Conservation (phyloP, 78 protist species). For the Planoprotostelium fungivorum region DNA sequence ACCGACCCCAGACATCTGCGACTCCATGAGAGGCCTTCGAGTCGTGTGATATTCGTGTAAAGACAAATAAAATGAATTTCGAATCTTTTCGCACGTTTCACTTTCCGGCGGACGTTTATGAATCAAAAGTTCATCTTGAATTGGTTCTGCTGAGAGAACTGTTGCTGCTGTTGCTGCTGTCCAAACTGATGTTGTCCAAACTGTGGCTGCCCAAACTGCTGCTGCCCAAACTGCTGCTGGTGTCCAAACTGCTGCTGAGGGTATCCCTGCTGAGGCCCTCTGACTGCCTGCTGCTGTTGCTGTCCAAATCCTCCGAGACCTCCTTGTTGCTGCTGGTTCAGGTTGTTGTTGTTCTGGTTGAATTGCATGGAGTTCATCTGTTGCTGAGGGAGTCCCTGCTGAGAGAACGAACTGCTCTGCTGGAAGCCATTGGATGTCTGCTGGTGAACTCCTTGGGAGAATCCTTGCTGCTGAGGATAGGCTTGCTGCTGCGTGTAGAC, state of each 20-base stretch:
- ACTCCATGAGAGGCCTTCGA: too few relatives aligned
- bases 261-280: not conserved
- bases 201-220: not conserved
- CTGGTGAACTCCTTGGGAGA: not conserved
- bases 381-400: too few relatives aligned
- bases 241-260: not conserved
- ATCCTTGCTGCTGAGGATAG: not conserved
- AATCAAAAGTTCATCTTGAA: too few relatives aligned
- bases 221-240: not conserved
- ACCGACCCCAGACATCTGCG: too few relatives aligned
- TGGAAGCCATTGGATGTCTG: not conserved
- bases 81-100: too few relatives aligned
- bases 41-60: too few relatives aligned
- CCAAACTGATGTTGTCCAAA: not conserved
- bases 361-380: not conserved
- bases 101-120: too few relatives aligned
- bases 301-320: too few relatives aligned
- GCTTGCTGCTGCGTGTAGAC: not conserved
- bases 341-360: not conserved
- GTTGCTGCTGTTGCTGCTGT: not conserved
- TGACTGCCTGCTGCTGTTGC: not conserved
- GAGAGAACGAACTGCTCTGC: too few relatives aligned
- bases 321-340: too few relatives aligned
- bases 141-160: not conserved
- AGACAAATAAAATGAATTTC: too few relatives aligned